Evolutionary conservation across 2,329 filamentous ascomycete genomes (phyloP), one percentile per base, ranked within the genome.

Genomic region (Aspergillus sp.): DNA sequence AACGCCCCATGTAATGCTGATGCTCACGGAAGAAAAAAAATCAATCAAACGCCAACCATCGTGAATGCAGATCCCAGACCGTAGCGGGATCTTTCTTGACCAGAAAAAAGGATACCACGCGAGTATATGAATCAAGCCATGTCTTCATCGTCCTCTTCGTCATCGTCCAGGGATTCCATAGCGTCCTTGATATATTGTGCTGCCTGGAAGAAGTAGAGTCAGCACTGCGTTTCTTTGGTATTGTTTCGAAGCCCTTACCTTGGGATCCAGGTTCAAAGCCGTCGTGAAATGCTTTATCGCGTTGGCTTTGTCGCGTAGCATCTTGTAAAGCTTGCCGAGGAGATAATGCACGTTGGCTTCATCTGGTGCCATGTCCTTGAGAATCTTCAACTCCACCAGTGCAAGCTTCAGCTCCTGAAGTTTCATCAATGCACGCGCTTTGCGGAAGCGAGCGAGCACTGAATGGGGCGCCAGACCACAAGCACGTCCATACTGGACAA

Each of bases 291-390:
- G 89, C 47, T 86, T 84, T 47, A 98, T 87, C n/a, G 93, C 90
- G 57, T 83, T 78, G 48, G 83, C 82, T 56, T 78, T 77, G 46
- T 82, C 73, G 28, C 73, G 66, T 45, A 82, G 53, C 53, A 73
- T 75, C 65, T 83, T 83, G 65, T 80, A 81, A 45, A 81, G 56
- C 50, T 68, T 70, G 6, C 90, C 94, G 33, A 98, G 81, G 50
- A 95, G 73, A 72, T 96, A 98, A 70, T 96, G 93, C 32, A 98
- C 90, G 58, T 90, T 95, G 5, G 91, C 88, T 66, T 97, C 91
- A 60, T 98, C 90, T 0, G 93, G 91, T 5, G 90, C 90, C 49
- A 95, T 76, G 55, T 95, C 88, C 61, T 94, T 93, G 47, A 98
- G 71, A n/a, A 90, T 78, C 65, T 90, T 82, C 43, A 98, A 74